phyloP scores from a whole-genome alignment of 345 rosid species.

The Nasturtium officinale region DNA sequence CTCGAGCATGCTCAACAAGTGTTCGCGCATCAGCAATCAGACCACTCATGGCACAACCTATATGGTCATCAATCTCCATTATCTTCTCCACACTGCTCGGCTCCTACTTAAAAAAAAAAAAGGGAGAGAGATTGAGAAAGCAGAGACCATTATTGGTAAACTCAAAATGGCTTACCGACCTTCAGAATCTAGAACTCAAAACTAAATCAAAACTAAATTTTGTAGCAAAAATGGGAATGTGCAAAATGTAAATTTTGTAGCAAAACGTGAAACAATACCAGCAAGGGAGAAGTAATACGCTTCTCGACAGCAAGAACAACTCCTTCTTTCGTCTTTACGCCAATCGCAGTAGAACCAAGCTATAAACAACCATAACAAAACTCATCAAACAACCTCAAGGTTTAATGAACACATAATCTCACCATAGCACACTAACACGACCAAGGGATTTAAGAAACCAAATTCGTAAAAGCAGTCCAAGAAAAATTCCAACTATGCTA shows the following conservation, averaged over 20 bases:
- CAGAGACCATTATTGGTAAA: background rate
- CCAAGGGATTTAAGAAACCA: background rate
- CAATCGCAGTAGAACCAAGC: conserved; percentile 95
- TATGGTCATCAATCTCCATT: conserved; percentile 91
- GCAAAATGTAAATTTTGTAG: background rate
- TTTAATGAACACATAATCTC: background rate
- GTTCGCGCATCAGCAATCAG: conserved; percentile 94
- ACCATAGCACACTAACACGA: background rate
- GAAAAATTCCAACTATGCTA: background rate
- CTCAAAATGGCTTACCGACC: background rate
- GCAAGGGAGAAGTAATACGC: conserved; percentile 81
- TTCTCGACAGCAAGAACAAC: conserved; percentile 97
- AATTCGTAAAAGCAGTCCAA: background rate
- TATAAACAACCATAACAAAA: conserved; percentile 34
- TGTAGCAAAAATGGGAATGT: background rate
- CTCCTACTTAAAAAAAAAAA: conserved; percentile 52
- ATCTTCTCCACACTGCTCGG: conserved; percentile 95
- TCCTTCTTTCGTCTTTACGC: conserved; percentile 83
- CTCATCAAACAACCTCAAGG: conserved; percentile 6
- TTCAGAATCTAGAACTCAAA: background rate
- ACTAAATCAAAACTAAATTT: background rate
- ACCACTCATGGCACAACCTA: conserved; percentile 99
- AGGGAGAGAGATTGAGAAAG: background rate
- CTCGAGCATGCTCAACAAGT: conserved; percentile 94
- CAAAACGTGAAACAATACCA: conserved; percentile 50